phyloP scores from a whole-genome alignment of 768 basidiomycete genomes.

The Russula dissimulans region DNA sequence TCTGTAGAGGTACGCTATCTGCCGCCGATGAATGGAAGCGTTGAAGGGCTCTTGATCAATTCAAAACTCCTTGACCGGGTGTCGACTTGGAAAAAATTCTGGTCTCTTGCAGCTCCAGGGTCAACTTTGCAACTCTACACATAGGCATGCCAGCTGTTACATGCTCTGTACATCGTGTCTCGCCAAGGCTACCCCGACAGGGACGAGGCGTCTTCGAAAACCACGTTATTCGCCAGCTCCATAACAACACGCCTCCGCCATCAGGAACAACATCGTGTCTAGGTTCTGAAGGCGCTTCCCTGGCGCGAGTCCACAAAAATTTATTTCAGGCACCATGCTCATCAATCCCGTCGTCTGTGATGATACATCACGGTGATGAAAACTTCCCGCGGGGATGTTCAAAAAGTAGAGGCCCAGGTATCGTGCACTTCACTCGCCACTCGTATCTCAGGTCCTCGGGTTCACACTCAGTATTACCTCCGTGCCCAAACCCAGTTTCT shows the following conservation, averaged over 20 bases:
- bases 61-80: neutral
- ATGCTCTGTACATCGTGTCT: neutral
- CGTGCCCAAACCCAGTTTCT: neutral
- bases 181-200: neutral
- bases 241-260: neutral
- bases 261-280: neutral
- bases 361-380: neutral
- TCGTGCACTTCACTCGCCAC: neutral
- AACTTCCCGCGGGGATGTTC: neutral
- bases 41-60: neutral
- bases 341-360: neutral
- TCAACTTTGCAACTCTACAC: neutral
- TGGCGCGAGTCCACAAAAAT: neutral
- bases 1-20: neutral
- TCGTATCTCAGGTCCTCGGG: neutral
- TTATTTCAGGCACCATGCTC: neutral
- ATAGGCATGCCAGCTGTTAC: neutral
- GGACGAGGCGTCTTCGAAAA: neutral
- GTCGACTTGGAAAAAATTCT: neutral
- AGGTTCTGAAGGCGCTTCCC: neutral
- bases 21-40: neutral
- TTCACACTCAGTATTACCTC: neutral
- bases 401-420: neutral
- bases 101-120: neutral
- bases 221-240: neutral